Evolutionary conservation across 164 flowering plant species (phyloP), one percentile per base, ranked within the genome.

Genomic region (Buxus sempervirens): DNA sequence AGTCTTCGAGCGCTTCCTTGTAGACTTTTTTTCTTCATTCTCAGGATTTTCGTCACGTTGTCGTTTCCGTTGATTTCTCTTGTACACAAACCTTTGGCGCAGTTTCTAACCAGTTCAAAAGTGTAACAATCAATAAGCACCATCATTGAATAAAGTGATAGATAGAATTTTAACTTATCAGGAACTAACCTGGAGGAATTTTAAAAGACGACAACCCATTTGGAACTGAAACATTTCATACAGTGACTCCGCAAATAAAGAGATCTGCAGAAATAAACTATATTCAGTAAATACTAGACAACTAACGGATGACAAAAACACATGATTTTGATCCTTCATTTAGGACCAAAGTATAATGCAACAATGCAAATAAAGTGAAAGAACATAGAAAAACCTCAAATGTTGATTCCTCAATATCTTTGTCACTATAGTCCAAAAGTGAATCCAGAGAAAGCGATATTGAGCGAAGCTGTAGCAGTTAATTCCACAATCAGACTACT

Each of bases 181-280:
- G 26, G 16, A 73, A 76, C 77, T 9, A 77, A 93, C 98, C 99
- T 96, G 87, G 54, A 96, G 90, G 81, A 93, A 96, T 63, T 77
- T 42, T 23, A 91, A 76, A 61, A 96, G 66, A 19, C 91, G 90
- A 74, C 73, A 81, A 36, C 96, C 98, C 98, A 93, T 96, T 80
- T 93, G 86, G 70, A 83, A 90, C 72, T 96, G 96, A 74, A 96
- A 91, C 99, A 93, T 93, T 81, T 96, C 99, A 83, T 86, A 82
- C 12, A 96, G 64, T 1, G 91, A 68, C 70, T 96, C 99, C 0
- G 97, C 98, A 84, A 96, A 93, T 49, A 93, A 64, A 55, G 98
- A 96, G 66, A 96, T 79, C 99, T 96, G 83, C 68, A 74, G 63
- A 61, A 48, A 63, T 58, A 56, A 5, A 64, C 8, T 16, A 24